phyloP scores from a whole-genome alignment of 768 basidiomycete species.

The Boletus vermiculosoides region DNA sequence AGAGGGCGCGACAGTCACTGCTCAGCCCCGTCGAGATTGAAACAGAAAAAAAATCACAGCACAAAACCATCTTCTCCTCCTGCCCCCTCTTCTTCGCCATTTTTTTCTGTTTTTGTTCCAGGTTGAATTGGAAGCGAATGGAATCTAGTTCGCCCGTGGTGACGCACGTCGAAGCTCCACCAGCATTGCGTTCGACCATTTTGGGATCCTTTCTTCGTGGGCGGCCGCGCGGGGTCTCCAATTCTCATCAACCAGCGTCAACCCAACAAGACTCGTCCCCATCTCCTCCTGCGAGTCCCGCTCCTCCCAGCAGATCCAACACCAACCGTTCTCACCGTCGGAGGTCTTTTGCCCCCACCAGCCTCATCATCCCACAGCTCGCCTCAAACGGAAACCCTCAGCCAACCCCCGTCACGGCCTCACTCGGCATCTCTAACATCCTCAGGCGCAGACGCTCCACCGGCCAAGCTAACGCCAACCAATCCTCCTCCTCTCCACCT shows the following conservation, averaged over 20 bases:
- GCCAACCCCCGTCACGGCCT: conserved; percentile 24
- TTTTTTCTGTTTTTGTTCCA: background rate
- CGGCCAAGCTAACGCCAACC: conserved; percentile 43
- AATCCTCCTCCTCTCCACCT: conserved; percentile 11
- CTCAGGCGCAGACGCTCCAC: conserved; percentile 66
- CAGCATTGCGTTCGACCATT: conserved; percentile 53
- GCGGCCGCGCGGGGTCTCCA: conserved; percentile 64
- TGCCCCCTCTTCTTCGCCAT: background rate
- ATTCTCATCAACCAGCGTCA: conserved; percentile 42
- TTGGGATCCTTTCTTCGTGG: conserved; percentile 71
- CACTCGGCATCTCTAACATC: conserved; percentile 57
- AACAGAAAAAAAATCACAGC: conserved; percentile 6
- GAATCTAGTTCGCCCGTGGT: conserved; percentile 1
- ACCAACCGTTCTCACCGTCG: conserved; percentile 34
- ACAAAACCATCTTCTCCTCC: background rate
- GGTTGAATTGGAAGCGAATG: conserved; percentile 3
- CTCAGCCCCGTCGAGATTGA: conserved; percentile 18
- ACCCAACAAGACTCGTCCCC: conserved; percentile 36
- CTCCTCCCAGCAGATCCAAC: conserved; percentile 21
- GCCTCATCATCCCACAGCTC: conserved; percentile 36
- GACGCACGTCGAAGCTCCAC: conserved; percentile 28
- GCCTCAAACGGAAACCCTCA: conserved; percentile 31
- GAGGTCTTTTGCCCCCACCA: conserved; percentile 40
- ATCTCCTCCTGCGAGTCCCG: conserved; percentile 44
- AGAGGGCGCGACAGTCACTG: background rate